A percentile compares a stretch with the other conserved stretches of the same genome.
phyloP scores from a whole-genome alignment of 768 basidiomycete species.

The Lactifluus rugatus region DNA sequence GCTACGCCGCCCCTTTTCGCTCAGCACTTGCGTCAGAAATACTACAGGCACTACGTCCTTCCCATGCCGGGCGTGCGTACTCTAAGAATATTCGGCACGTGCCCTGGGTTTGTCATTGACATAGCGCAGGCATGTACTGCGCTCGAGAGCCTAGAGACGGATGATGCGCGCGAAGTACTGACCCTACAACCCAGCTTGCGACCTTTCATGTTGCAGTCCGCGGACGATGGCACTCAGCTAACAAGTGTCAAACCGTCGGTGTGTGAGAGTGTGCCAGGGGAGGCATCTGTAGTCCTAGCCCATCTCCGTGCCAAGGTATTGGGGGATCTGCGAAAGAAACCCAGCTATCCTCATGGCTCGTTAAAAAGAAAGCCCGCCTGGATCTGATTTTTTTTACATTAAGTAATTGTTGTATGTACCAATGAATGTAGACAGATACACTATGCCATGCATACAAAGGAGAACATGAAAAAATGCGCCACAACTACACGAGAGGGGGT shows the following conservation, averaged over 20 bases:
- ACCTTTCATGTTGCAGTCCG: slow-evolving; percentile 4
- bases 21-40: slow-evolving; percentile 12
- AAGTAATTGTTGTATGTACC: background rate
- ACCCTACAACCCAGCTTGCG: slow-evolving; percentile 11
- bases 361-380: background rate
- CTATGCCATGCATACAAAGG: background rate
- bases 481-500: background rate
- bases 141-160: slow-evolving; percentile 18
- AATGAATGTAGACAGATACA: background rate
- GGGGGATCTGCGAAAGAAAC: background rate
- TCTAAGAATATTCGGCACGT: slow-evolving; percentile 22
- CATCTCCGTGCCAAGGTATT: background rate
- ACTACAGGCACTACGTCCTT: slow-evolving; percentile 9
- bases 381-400: background rate
- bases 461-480: background rate
- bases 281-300: background rate
- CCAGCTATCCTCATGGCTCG: background rate
- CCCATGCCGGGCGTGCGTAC: slow-evolving; percentile 21
- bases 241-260: background rate
- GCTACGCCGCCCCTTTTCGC: slow-evolving; percentile 20
- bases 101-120: slow-evolving; percentile 21
- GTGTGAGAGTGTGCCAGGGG: background rate
- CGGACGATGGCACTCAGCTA: background rate
- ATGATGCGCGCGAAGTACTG: slow-evolving; percentile 7
- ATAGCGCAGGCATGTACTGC: slow-evolving; percentile 22